A percentile compares a stretch with the other conserved stretches of the same genome.
phyloP scores from a whole-genome alignment of 371 early-diverging fungal genomes.

The Mortierella sp. region DNA sequence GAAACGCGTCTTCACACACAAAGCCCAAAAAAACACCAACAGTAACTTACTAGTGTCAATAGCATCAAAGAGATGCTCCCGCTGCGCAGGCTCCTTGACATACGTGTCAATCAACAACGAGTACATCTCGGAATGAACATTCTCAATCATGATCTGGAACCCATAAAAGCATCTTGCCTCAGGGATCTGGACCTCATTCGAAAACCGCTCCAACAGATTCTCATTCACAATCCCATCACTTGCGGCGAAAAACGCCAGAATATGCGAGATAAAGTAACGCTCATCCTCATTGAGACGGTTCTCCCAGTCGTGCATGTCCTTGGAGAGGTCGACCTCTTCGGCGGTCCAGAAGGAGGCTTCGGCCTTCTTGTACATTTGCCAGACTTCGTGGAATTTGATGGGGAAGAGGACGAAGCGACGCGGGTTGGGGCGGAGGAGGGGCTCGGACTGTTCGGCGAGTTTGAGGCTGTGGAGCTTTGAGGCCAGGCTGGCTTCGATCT shows the following conservation, averaged over 20 bases:
- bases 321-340: slow-evolving; percentile 98
- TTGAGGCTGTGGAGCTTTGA: slow-evolving; percentile 38
- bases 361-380: slow-evolving; percentile 99
- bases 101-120: slow-evolving; percentile 98
- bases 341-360: slow-evolving; percentile 99
- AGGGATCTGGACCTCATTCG: slow-evolving; percentile 97
- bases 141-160: slow-evolving; percentile 99
- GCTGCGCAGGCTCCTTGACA: slow-evolving; percentile 92
- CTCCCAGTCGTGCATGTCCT: slow-evolving; percentile 97
- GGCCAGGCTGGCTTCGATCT: slow-evolving; percentile 40
- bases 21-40: not conserved
- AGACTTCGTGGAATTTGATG: slow-evolving; percentile 96
- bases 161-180: slow-evolving; percentile 99
- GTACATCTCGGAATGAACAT: slow-evolving; percentile 99
- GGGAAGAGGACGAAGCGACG: slow-evolving; percentile 96
- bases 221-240: slow-evolving; percentile 99
- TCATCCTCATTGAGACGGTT: slow-evolving; percentile 93
- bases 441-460: slow-evolving; percentile 57
- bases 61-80: slow-evolving; percentile 96
- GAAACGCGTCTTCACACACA: not conserved
- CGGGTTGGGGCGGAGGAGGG: slow-evolving; percentile 74
- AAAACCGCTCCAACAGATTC: slow-evolving; percentile 97
- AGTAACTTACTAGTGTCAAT: slow-evolving; percentile 91
- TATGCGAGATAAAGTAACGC: slow-evolving; percentile 96
- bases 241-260: slow-evolving; percentile 99